Evolutionary conservation across 768 basidiomycete species (phyloP).

Genomic region (Russula virescens): DNA sequence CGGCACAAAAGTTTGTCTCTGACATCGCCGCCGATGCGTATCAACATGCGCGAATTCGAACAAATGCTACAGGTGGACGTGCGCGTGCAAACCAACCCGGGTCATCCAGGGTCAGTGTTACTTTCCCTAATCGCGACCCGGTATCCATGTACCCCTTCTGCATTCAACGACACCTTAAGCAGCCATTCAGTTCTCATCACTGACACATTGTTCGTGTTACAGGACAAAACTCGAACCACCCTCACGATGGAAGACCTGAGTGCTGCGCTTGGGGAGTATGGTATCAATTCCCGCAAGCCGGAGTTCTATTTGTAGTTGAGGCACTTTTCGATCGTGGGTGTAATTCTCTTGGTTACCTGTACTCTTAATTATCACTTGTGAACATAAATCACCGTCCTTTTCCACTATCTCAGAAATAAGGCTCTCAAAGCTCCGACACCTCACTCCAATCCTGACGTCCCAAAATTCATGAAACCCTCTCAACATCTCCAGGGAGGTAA

Average conservation of each 20-base stretch:
- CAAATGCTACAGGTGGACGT: slow-evolving; percentile 75
- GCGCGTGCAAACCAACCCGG: slow-evolving; percentile 59
- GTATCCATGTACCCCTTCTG: not conserved
- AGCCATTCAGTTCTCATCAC: not conserved
- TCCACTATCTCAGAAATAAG: not conserved
- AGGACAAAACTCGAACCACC: slow-evolving; percentile 91
- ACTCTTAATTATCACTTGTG: slow-evolving; percentile 16
- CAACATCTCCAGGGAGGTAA: slow-evolving; percentile 54
- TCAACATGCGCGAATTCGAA: slow-evolving; percentile 94
- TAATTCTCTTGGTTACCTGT: slow-evolving; percentile 15
- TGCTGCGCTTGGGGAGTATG: slow-evolving; percentile 90
- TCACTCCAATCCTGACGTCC: not conserved
- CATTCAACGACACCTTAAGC: not conserved
- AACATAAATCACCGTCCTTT: slow-evolving; percentile 4
- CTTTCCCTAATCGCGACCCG: not conserved
- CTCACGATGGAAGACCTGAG: slow-evolving; percentile 97
- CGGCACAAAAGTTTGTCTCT: slow-evolving; percentile 96
- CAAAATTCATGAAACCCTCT: slow-evolving; percentile 39
- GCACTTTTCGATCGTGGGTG: slow-evolving; percentile 10
- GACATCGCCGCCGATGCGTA: slow-evolving; percentile 96
- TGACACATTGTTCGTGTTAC: not conserved
- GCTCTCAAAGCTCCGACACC: not conserved
- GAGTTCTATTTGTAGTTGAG: slow-evolving; percentile 74
- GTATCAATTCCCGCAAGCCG: slow-evolving; percentile 89
- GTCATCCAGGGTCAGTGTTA: slow-evolving; percentile 51